Evolutionary conservation across 1,284 basidiomycete species (phyloP), one percentile per base, ranked within the genome.

Genomic region (Naganishia cerealis): DNA sequence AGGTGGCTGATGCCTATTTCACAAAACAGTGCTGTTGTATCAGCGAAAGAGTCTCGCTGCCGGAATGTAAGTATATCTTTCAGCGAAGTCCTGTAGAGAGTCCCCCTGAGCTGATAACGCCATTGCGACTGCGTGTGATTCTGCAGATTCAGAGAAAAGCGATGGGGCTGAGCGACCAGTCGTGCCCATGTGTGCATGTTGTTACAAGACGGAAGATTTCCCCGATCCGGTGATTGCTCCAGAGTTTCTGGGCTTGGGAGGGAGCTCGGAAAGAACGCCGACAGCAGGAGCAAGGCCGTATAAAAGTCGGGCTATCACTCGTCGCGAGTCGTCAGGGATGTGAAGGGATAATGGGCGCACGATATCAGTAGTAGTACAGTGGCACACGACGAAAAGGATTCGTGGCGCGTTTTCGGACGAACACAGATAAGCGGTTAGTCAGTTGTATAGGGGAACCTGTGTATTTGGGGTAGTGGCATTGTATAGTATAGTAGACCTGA

Each of bases 131-230:
- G 9, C 39, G 18, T 39, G n/a, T 21, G 38, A 3, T 39, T 42
- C 38, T 29, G 10, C 12, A 66, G 63, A 56, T 29, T 57, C 63
- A 8, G 55, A 56, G 40, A 66, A 56, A 48, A 65, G 33, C 5
- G 13, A 56, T 15, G 38, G 24, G 29, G 46, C 58, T 3, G 42
- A 52, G 29, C 53, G 18, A 42, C 58, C 58, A 12, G 52, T 16
- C 16, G 54, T 56, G 29, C 53, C 63, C 8, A 66, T 68, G 43
- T 68, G 67, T 24, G 67, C 67, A 39, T 68, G 67, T 36, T 68
- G 67, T 39, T 53, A 57, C 24, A 36, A 65, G 26, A 63, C 55
- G 15, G 33, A 42, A 21, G 59, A 63, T 10, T 68, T 68, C 21
- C 40, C 59, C 7, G 29, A 38, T 3, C 67, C 67, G 4, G 54